phyloP scores from a whole-genome alignment of 805 yeast species.

The Myxozyma sirexii region DNA sequence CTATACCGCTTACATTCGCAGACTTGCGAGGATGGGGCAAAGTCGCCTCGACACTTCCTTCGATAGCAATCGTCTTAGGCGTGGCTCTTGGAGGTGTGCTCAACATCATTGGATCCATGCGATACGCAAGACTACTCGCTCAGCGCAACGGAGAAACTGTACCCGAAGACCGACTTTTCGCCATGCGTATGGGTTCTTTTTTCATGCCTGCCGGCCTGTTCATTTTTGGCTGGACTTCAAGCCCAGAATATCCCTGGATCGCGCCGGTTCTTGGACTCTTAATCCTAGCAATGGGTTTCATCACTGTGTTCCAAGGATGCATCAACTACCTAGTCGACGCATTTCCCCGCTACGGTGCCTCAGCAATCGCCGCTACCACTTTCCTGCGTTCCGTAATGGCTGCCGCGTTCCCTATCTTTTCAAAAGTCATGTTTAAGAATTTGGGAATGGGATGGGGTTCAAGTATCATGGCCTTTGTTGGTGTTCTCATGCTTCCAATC shows the following conservation, averaged over 20 bases:
- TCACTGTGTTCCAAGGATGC: constrained; percentile 60
- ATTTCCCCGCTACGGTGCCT: constrained; percentile 60
- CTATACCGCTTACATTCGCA: constrained; percentile 45
- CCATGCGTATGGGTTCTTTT: constrained; percentile 49
- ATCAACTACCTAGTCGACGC: constrained; percentile 64
- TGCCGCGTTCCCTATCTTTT: constrained; percentile 63
- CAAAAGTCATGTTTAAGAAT: constrained; percentile 53
- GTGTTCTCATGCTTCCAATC: constrained; percentile 55
- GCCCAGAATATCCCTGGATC: constrained; percentile 51
- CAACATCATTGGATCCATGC: constrained; percentile 38
- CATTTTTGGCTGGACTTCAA: constrained; percentile 65
- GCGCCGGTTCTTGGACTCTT: constrained; percentile 60
- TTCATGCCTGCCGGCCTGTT: constrained; percentile 58
- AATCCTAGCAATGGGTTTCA: constrained; percentile 55
- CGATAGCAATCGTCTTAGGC: constrained; percentile 43
- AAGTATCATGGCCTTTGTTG: constrained; percentile 54
- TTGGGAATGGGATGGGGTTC: constrained; percentile 59
- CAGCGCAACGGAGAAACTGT: constrained; percentile 53
- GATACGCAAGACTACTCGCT: constrained; percentile 39
- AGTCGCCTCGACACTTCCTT: constrained; percentile 42
- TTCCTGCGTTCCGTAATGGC: constrained; percentile 61
- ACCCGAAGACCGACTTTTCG: constrained; percentile 62
- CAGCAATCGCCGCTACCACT: constrained; percentile 67
- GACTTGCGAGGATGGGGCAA: constrained; percentile 42
- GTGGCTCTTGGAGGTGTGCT: constrained; percentile 40